Conservation (phyloP, 164 flowering plant species). For the Santalum album region DNA sequence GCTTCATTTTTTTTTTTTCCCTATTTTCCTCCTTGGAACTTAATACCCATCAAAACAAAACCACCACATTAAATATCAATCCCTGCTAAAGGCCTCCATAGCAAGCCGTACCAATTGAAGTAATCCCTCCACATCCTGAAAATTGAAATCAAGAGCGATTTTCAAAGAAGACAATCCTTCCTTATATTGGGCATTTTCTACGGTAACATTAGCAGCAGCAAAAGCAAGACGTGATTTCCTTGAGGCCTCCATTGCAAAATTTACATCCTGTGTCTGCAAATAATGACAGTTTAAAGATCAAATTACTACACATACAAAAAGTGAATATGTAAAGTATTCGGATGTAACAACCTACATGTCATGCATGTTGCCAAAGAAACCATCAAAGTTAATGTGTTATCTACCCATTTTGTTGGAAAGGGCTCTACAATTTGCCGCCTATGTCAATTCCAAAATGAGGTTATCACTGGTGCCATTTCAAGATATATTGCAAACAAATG, state of each 20-base stretch:
- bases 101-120: constrained; percentile 5
- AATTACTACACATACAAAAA: too few relatives aligned
- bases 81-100: constrained; percentile 4
- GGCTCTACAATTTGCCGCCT: too few relatives aligned
- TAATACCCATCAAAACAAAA: not conserved
- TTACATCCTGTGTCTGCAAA: constrained; percentile 3
- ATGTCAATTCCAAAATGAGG: too few relatives aligned
- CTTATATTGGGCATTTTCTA: not conserved
- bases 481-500: too few relatives aligned
- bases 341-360: too few relatives aligned
- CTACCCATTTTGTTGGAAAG: too few relatives aligned
- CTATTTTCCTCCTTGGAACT: not conserved
- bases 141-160: constrained; percentile 2
- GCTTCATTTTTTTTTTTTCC: not conserved
- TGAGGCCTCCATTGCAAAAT: constrained; percentile 6
- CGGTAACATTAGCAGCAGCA: not conserved
- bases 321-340: too few relatives aligned
- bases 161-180: not conserved
- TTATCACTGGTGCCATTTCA: too few relatives aligned
- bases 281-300: not conserved
- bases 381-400: too few relatives aligned
- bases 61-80: not conserved
- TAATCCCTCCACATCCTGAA: constrained; percentile 5
- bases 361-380: too few relatives aligned
- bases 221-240: constrained; percentile 1